Conservation (phyloP, 2,329 filamentous ascomycete species). For the Clarireedia monteithiana region DNA sequence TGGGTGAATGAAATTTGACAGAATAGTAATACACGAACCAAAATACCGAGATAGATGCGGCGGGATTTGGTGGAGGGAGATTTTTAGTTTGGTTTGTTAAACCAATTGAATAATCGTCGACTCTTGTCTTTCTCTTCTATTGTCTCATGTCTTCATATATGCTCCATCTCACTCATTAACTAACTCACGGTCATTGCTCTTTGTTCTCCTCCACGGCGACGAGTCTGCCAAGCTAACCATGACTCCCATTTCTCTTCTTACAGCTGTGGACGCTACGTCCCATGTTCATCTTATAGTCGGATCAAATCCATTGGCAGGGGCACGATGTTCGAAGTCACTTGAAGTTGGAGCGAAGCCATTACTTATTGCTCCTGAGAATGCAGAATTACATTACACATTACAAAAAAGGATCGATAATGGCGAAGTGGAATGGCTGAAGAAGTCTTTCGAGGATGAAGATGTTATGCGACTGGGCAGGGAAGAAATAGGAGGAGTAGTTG, state of each 20-base stretch:
- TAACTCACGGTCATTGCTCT: not conserved
- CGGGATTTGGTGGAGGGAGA: not conserved
- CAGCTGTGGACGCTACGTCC: slow-evolving; percentile 59
- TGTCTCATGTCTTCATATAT: not conserved
- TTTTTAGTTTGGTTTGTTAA: not conserved
- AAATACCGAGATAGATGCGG: not conserved
- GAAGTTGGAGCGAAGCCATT: slow-evolving; percentile 75
- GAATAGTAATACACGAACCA: not conserved
- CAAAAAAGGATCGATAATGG: slow-evolving; percentile 59
- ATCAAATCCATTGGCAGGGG: slow-evolving; percentile 77
- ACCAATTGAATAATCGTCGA: not conserved
- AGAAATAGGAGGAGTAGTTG: slow-evolving; percentile 71
- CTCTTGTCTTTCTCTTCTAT: not conserved
- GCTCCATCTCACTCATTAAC: not conserved
- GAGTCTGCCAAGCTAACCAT: slow-evolving; percentile 8
- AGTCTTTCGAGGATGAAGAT: slow-evolving; percentile 62
- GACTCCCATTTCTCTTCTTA: slow-evolving; percentile 48
- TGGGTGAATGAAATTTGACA: not conserved
- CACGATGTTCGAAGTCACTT: slow-evolving; percentile 72
- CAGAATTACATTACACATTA: slow-evolving; percentile 49
- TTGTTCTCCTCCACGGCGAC: not conserved
- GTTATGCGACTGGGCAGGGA: slow-evolving; percentile 69
- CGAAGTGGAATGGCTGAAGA: slow-evolving; percentile 57
- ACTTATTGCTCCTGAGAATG: slow-evolving; percentile 62
- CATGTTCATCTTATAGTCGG: slow-evolving; percentile 83